Evolutionary conservation across 805 yeast species (phyloP), one percentile per base, ranked within the genome.

Genomic region (Saccharomycopsis guyanensis): DNA sequence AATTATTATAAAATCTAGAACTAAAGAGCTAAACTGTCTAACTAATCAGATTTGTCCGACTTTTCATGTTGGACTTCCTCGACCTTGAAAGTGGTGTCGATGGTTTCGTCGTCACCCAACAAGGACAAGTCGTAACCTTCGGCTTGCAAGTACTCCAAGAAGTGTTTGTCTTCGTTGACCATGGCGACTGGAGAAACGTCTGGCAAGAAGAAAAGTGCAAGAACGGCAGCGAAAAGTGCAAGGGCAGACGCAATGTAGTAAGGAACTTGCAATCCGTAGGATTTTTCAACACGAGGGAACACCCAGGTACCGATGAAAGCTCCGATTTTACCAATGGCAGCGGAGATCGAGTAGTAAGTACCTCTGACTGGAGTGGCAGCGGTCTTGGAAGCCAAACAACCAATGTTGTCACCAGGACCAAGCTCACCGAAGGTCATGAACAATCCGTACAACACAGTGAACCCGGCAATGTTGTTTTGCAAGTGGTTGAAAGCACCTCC

Each of bases 371-470:
- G 81, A 8, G 96, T 81, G 38, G 96, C 84, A 40, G 81, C 74
- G 10, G 95, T 82, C 66, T 89, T 89, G 36, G 95, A 75, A 22
- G 95, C 94, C 52, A 89, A 70, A 47, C 86, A 68, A 56, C 97
- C 97, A 62, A 85, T 82, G 65, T 85, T 86, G 66, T 88, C 86
- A 67, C 97, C 97, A 13, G 95, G 88, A 31, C 96, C 95, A 64
- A 89, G 84, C 65, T 91, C 97, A 59, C 97, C 97, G 36, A 86
- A 71, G 5, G 95, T 72, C 62, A 78, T 68, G 64, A 87, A 89
- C 52, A 91, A 77, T 68, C 96, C 97, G 60, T 82, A 89, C 27
- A 83, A 82, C 37, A 87, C 94, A 43, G 80, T 83, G 57, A 89
- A 86, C 0, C 79, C 91, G 35, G 77, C 96, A 59, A 86, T 70